A percentile compares a stretch with the other conserved stretches of the same genome.
phyloP scores from a whole-genome alignment of 331 rosid species.

The Telfairia occidentalis region DNA sequence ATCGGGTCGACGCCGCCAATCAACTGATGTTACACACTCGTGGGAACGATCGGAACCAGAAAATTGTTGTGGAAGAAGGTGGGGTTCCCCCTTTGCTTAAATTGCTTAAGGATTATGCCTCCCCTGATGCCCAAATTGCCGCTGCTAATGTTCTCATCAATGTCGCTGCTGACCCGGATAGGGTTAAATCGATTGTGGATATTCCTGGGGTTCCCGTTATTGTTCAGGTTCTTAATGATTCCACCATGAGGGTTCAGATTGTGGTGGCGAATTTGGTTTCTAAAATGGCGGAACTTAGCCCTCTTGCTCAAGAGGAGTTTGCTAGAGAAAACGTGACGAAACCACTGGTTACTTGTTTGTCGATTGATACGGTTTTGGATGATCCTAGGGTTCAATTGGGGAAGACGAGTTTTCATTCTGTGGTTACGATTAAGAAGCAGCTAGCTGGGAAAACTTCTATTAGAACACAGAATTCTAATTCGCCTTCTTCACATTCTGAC shows the following conservation, averaged over 20 bases:
- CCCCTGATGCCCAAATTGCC: constrained; percentile 57
- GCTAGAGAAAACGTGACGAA: constrained; percentile 62
- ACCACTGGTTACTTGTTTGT: constrained; percentile 50
- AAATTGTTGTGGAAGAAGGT: constrained; percentile 64
- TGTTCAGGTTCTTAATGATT: constrained; percentile 52
- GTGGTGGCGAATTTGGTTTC: constrained; percentile 52
- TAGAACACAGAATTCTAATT: not conserved
- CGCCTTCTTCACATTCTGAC: constrained; percentile 27
- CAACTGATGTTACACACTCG: constrained; percentile 35
- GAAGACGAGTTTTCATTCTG: constrained; percentile 39
- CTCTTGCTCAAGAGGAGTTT: constrained; percentile 51
- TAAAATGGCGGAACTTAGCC: constrained; percentile 44
- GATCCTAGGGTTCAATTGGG: constrained; percentile 38
- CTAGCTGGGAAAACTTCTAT: constrained; percentile 5
- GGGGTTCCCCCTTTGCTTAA: constrained; percentile 59
- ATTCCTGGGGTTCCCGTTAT: constrained; percentile 37
- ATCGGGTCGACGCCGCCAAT: constrained; percentile 56
- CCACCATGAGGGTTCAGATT: constrained; percentile 52
- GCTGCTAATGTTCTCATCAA: constrained; percentile 52
- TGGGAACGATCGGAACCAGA: constrained; percentile 51
- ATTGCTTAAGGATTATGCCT: constrained; percentile 52
- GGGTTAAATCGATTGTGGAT: constrained; percentile 28
- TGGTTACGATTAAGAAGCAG: constrained; percentile 41
- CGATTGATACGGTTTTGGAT: constrained; percentile 50
- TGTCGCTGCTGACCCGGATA: constrained; percentile 31